A percentile compares a stretch with the other conserved stretches of the same genome.
phyloP scores from a whole-genome alignment of 2,329 filamentous ascomycete species.

The Exophiala sp. region DNA sequence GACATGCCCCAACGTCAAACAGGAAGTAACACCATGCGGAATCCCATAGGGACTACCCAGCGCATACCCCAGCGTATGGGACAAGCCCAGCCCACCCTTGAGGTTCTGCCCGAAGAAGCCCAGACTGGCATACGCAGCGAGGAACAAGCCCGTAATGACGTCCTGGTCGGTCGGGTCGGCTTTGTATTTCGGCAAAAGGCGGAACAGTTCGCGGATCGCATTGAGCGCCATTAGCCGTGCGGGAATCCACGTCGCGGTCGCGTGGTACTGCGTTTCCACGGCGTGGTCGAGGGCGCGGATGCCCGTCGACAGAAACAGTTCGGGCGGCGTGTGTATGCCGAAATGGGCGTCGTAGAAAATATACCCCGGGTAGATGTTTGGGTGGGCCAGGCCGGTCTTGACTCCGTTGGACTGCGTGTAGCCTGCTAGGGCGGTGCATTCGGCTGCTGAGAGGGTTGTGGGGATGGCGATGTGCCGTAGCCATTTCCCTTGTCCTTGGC shows the following conservation, averaged over 20 bases:
- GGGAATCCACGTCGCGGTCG: slow-evolving; percentile 48
- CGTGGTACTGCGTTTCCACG: slow-evolving; percentile 50
- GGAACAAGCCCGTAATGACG: slow-evolving; percentile 46
- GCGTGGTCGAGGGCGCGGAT: slow-evolving; percentile 53
- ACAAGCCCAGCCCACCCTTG: slow-evolving; percentile 47
- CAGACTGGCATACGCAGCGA: slow-evolving; percentile 48
- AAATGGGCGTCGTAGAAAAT: slow-evolving; percentile 47
- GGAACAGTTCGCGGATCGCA: slow-evolving; percentile 45
- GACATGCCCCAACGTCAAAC: slow-evolving; percentile 50
- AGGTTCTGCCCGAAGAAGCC: slow-evolving; percentile 48
- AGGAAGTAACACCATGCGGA: slow-evolving; percentile 52
- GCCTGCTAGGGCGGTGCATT: slow-evolving; percentile 50
- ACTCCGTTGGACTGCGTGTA: slow-evolving; percentile 47
- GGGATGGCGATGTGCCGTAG: slow-evolving; percentile 46
- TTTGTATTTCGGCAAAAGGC: slow-evolving; percentile 45
- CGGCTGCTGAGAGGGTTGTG: slow-evolving; percentile 49
- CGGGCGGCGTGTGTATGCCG: slow-evolving; percentile 46
- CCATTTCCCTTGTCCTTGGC: slow-evolving; percentile 33
- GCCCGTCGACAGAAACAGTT: slow-evolving; percentile 48
- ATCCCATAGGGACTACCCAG: slow-evolving; percentile 52
- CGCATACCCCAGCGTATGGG: slow-evolving; percentile 46
- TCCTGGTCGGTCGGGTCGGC: slow-evolving; percentile 37
- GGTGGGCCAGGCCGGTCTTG: slow-evolving; percentile 41
- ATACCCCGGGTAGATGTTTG: slow-evolving; percentile 28
- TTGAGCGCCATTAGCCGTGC: slow-evolving; percentile 42